Evolutionary conservation across 805 yeast species (phyloP), one percentile per base, ranked within the genome.

Genomic region (Zygotorulaspora sp.): DNA sequence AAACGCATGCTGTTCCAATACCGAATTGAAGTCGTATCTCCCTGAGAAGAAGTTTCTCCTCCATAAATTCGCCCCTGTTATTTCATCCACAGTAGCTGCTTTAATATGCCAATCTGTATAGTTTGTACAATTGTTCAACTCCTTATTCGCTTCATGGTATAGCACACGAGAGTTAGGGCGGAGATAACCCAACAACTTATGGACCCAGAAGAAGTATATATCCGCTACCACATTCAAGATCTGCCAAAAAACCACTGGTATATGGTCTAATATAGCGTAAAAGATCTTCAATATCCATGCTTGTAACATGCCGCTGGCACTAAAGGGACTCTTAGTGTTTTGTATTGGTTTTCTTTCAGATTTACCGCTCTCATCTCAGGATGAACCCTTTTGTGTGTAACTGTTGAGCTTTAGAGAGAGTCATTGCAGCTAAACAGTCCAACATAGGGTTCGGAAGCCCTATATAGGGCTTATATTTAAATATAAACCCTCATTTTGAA

Each of bases 11-110:
- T 96, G 71, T 39, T 83, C 88, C 27, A 84, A 74, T 2, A 92
- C 85, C 26, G 94, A 70, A 24, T 79, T 69, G 59, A 86, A 92
- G 61, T 90, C 97, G 55, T 88, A 90, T 50, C 82, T 78, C 43
- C 73, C 73, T 24, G 90, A 81, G 20, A 80, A 77, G 48, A 89
- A 87, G 55, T 88, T 86, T 45, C 86, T 84, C 41, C 96, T 70
- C 95, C 94, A 77, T 14, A 73, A 50, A 45, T 75, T 76, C 13
- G 74, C 71, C 5, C 79, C 79, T 1, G 75, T 68, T 8, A 73
- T 57, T 28, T 65, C 65, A 43, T 77, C 83, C 1, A 77, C 66
- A 32, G 66, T 59, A 5, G 61, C 56, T 0, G 80, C 78, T 14
- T 63, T 70, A 14, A 60, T 63, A 45, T 72, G 79, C 90, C 95